phyloP scores from a whole-genome alignment of 2,329 filamentous ascomycete genomes.

The Pezicula radicicola region DNA sequence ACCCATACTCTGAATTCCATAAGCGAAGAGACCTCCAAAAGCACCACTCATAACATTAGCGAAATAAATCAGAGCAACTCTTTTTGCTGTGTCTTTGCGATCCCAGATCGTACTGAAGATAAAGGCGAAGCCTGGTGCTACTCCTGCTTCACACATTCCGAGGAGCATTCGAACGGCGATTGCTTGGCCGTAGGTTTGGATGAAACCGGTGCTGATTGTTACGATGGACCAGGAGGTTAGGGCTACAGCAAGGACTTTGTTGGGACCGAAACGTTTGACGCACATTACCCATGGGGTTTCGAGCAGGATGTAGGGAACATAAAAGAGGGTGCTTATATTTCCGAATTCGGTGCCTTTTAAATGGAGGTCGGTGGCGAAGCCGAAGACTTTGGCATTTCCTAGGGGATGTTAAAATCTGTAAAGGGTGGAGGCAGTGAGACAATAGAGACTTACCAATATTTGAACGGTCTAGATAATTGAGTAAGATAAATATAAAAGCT shows the following conservation, averaged over 20 bases:
- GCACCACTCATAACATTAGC: conserved; percentile 33
- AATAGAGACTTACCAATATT: background rate
- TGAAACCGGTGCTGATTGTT: conserved; percentile 28
- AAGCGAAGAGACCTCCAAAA: conserved; percentile 52
- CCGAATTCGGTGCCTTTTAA: conserved; percentile 18
- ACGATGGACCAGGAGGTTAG: conserved; percentile 18
- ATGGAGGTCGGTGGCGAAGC: conserved; percentile 22
- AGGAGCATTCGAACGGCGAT: conserved; percentile 27
- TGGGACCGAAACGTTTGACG: conserved; percentile 11
- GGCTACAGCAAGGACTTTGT: conserved; percentile 5
- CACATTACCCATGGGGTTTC: conserved; percentile 21
- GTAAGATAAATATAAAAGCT: conserved; percentile 1
- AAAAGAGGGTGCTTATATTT: conserved; percentile 20
- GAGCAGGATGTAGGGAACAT: conserved; percentile 13
- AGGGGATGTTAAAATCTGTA: background rate
- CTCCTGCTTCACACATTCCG: conserved; percentile 24
- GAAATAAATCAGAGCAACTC: conserved; percentile 23
- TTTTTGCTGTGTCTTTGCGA: conserved; percentile 22
- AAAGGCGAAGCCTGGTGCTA: conserved; percentile 24
- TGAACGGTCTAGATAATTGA: conserved; percentile 1
- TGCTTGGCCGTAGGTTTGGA: conserved; percentile 26
- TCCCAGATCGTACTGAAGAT: conserved; percentile 28
- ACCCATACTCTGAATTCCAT: conserved; percentile 37
- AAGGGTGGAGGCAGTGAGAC: no score
- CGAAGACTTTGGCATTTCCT: conserved; percentile 24